Percentiles rank a stretch among this genome's conserved stretches.
Conservation (phyloP, 371 early-diverging fungal species). For the Mucor circinelloides region DNA sequence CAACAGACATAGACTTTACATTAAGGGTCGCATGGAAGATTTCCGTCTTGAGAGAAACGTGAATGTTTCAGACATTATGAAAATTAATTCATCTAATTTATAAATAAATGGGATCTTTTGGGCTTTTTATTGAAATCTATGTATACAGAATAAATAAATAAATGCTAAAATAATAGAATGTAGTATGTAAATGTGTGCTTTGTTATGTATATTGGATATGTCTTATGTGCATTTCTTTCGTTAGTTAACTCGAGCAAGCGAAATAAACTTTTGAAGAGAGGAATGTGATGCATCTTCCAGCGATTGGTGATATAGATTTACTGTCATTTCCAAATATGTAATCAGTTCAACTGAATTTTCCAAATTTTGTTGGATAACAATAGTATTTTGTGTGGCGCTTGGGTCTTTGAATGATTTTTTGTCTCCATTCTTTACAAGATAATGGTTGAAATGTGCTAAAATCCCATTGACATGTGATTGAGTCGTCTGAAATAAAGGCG, state of each 20-base stretch:
- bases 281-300: conserved; percentile 2
- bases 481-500: conserved; percentile 15
- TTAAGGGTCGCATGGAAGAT: conserved; percentile 33
- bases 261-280: conserved; percentile 1
- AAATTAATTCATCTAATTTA: conserved; percentile 5
- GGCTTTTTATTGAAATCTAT: background rate
- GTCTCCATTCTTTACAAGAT: conserved; percentile 6
- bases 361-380: conserved; percentile 1
- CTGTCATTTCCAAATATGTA: background rate
- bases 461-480: conserved; percentile 23
- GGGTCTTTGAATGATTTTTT: background rate
- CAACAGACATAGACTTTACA: conserved; percentile 42
- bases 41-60: conserved; percentile 34
- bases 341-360: conserved; percentile 4
- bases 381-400: background rate
- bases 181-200: background rate
- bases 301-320: conserved; percentile 4
- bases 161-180: background rate
- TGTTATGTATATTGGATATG: background rate
- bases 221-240: conserved; percentile 5
- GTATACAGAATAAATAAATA: conserved; percentile 7
- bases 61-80: conserved; percentile 21
- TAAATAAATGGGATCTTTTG: no score
- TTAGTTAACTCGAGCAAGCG: conserved; percentile 9
- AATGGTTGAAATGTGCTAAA: conserved; percentile 18